These are phyloP conservation scores for Podospora bellae-mahoneyi DNA, from an alignment of 495 filamentous ascomycete genomes.

Conservation along the genomic window DNA sequence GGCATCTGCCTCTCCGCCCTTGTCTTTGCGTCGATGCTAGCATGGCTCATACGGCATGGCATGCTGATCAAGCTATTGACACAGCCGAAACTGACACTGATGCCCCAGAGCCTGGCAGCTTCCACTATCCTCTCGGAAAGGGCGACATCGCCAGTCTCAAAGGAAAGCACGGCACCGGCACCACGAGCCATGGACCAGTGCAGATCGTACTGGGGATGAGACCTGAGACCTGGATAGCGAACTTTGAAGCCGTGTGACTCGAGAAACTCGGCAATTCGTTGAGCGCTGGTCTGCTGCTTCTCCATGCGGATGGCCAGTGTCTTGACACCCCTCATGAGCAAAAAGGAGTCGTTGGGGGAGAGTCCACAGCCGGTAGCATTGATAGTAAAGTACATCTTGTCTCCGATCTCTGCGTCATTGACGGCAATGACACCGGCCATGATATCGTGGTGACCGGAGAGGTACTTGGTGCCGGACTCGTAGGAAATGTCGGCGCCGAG, in stretches of 20 bases:
- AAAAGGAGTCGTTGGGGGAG: constrained; percentile 91
- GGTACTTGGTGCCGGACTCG: constrained; percentile 95
- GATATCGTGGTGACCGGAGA: constrained; percentile 96
- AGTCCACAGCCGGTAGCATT: constrained; percentile 93
- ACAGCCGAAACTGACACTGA: constrained; percentile 94
- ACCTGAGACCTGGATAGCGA: constrained; percentile 87
- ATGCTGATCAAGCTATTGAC: constrained; percentile 98
- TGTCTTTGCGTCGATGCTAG: constrained; percentile 94
- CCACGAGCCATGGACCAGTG: constrained; percentile 94
- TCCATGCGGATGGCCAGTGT: constrained; percentile 97
- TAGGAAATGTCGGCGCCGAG: constrained; percentile 95
- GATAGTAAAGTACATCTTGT: constrained; percentile 93
- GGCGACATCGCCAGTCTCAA: constrained; percentile 83
- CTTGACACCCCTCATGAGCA: constrained; percentile 90
- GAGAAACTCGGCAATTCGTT: constrained; percentile 86
- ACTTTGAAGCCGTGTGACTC: constrained; percentile 90
- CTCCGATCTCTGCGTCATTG: constrained; percentile 74
- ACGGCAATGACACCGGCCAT: constrained; percentile 96
- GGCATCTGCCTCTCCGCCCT: constrained; percentile 84
- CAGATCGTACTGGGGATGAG: constrained; percentile 92
- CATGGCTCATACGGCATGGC: constrained; percentile 99
- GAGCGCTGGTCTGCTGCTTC: constrained; percentile 90
- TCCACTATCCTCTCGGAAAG: constrained; percentile 92
- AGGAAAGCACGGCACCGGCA: constrained; percentile 88
- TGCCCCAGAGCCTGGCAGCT: constrained; percentile 85